These are phyloP conservation scores for Micractinium conductrix DNA, from an alignment of 139 green algal species.

Conservation along the genomic window DNA sequence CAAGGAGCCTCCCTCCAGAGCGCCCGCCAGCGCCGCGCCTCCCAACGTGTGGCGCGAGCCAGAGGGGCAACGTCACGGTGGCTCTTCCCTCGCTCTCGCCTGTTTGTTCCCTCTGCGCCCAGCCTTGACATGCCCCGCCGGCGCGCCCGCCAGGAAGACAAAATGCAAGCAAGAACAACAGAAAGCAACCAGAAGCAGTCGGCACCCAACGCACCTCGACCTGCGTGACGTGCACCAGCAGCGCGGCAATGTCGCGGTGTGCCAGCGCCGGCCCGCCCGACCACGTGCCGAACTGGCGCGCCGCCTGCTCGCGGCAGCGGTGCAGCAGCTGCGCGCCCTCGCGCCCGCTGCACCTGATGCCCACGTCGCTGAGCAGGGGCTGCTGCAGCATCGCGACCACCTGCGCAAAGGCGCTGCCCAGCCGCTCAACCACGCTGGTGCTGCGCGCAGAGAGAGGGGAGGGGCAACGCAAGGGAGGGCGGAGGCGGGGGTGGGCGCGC, in stretches of 20 bases:
- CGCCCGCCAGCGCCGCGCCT: no score
- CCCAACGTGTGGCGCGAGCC: no score
- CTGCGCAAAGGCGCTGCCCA: slow-evolving; percentile 2
- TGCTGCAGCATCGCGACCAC: slow-evolving; percentile 31
- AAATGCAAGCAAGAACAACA: no score
- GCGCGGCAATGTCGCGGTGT: background rate
- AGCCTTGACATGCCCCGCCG: no score
- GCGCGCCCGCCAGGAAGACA: no score
- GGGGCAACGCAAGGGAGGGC: background rate
- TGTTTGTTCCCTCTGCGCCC: no score
- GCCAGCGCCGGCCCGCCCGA: background rate
- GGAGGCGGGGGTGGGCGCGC: background rate
- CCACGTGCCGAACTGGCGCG: slow-evolving; percentile 6
- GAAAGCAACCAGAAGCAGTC: no score
- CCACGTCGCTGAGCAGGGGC: slow-evolving; percentile 27
- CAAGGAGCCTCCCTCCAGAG: no score
- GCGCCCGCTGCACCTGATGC: slow-evolving; percentile 1
- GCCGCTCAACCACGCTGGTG: background rate
- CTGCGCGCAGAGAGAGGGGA: background rate
- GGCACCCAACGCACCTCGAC: slow-evolving; percentile 28
- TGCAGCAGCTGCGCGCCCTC: slow-evolving; percentile 14
- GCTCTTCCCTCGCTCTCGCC: no score
- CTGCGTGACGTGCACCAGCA: slow-evolving; percentile 24
- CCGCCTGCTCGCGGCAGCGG: slow-evolving; percentile 21
- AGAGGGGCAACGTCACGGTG: no score